These are phyloP conservation scores for Juncus effusus DNA, from an alignment of 176 grass and related monocot species.

Conservation along the genomic window DNA sequence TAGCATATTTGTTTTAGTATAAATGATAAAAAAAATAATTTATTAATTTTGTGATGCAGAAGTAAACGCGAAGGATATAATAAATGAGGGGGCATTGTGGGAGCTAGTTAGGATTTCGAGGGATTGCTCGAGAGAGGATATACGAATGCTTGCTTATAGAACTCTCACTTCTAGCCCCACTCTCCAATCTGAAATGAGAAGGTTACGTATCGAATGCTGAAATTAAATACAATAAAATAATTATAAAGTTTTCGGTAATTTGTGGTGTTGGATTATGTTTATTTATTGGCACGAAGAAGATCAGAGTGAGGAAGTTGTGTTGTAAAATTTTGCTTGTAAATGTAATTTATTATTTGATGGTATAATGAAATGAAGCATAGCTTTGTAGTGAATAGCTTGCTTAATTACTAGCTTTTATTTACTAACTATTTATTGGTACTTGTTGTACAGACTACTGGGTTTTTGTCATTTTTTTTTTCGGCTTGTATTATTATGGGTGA, in stretches of 20 bases:
- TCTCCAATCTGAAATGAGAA: constrained; percentile 78
- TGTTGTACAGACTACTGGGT: constrained; percentile 16
- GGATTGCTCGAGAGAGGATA: constrained; percentile 96
- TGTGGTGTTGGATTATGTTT: neutral
- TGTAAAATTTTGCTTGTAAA: constrained; percentile 33
- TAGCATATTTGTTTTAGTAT: neutral
- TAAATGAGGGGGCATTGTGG: constrained; percentile 85
- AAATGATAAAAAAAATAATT: too few relatives aligned
- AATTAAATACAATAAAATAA: constrained; percentile 5
- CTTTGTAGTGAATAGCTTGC: constrained; percentile 23
- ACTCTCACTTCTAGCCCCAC: constrained; percentile 79
- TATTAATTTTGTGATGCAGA: constrained; percentile 37
- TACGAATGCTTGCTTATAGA: constrained; percentile 68
- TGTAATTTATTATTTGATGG: constrained; percentile 6
- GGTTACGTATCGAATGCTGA: constrained; percentile 80
- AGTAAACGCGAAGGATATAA: constrained; percentile 82
- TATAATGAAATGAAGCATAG: constrained; percentile 26
- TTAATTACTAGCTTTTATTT: neutral
- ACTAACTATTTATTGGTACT: constrained; percentile 1
- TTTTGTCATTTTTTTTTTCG: constrained; percentile 12
- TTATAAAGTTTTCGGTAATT: neutral
- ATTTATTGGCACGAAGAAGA: constrained; percentile 9
- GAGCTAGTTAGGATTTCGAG: constrained; percentile 91
- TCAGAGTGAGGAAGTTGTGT: neutral
- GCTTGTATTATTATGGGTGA: constrained; percentile 7